Evolutionary conservation across 2,329 filamentous ascomycete genomes (phyloP).

Genomic region (Chaetomium olivaceum): DNA sequence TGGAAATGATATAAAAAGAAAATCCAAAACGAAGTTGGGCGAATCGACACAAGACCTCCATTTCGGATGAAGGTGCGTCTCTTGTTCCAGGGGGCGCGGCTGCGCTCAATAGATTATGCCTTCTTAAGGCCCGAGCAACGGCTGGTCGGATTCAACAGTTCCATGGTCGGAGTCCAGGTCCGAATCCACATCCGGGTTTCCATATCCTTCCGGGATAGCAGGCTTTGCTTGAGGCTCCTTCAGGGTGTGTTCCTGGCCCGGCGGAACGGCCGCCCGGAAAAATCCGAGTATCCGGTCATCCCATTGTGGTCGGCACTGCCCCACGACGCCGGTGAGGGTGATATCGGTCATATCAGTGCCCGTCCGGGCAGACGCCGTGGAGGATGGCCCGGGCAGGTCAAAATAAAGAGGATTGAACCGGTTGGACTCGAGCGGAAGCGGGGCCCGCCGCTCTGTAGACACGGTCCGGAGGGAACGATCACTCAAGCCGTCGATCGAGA

Average conservation of each 20-base stretch:
- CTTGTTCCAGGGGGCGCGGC: background rate
- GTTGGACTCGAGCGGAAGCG: constrained; percentile 15
- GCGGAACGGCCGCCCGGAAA: constrained; percentile 9
- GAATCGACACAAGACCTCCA: background rate
- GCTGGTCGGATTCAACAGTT: constrained; percentile 17
- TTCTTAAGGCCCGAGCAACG: constrained; percentile 21
- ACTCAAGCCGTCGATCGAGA: constrained; percentile 20
- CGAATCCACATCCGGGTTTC: background rate
- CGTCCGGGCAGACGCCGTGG: constrained; percentile 18
- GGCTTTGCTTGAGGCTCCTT: constrained; percentile 1
- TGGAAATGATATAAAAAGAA: background rate
- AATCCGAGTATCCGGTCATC: constrained; percentile 21
- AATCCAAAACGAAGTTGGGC: background rate
- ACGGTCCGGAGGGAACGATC: constrained; percentile 12
- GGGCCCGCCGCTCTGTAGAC: background rate
- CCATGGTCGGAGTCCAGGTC: constrained; percentile 14
- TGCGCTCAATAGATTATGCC: background rate
- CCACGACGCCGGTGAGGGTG: constrained; percentile 21
- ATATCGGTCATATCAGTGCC: constrained; percentile 23
- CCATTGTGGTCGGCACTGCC: constrained; percentile 22
- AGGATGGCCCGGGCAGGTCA: constrained; percentile 23
- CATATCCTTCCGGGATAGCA: background rate
- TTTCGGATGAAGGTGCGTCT: constrained; percentile 14
- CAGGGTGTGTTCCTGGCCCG: background rate
- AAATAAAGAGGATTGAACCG: constrained; percentile 18